Evolutionary conservation across 202 grass and related monocot genomes (phyloP).

Genomic region (Hordeum pubiflorum): DNA sequence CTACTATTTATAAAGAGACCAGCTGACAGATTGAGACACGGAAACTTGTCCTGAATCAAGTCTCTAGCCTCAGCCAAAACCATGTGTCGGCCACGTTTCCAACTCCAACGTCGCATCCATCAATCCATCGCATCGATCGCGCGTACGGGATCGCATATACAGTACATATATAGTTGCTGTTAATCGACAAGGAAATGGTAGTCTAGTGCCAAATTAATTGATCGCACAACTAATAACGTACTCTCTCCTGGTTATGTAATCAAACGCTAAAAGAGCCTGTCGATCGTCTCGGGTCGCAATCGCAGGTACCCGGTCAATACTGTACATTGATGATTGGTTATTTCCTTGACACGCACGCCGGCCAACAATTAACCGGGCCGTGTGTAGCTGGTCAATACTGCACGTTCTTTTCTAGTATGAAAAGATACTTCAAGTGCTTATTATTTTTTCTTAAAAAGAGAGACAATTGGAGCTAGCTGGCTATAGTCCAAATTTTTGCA

Average conservation of each 20-base stretch:
- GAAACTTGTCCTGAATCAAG: background rate
- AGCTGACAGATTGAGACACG: background rate
- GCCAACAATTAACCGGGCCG: too few relatives aligned
- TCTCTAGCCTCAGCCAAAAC: conserved; percentile 5
- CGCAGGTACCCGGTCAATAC: background rate
- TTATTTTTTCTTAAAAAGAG: too few relatives aligned
- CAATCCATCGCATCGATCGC: background rate
- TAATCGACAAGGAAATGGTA: background rate
- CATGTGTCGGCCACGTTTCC: conserved; percentile 29
- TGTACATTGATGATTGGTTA: background rate
- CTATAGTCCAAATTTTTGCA: too few relatives aligned
- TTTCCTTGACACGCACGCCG: too few relatives aligned
- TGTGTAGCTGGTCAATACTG: too few relatives aligned
- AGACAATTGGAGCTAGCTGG: too few relatives aligned
- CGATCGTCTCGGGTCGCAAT: background rate
- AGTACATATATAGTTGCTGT: background rate
- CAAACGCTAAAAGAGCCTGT: background rate
- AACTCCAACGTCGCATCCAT: background rate
- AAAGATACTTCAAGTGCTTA: too few relatives aligned
- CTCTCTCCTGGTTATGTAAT: background rate
- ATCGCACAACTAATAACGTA: background rate
- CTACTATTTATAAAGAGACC: background rate
- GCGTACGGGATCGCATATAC: background rate
- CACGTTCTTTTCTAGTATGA: too few relatives aligned
- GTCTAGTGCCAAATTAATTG: background rate